These are phyloP conservation scores for Colletotrichum cordylinicola DNA, from an alignment of 2,329 filamentous ascomycete species.

Conservation along the genomic window DNA sequence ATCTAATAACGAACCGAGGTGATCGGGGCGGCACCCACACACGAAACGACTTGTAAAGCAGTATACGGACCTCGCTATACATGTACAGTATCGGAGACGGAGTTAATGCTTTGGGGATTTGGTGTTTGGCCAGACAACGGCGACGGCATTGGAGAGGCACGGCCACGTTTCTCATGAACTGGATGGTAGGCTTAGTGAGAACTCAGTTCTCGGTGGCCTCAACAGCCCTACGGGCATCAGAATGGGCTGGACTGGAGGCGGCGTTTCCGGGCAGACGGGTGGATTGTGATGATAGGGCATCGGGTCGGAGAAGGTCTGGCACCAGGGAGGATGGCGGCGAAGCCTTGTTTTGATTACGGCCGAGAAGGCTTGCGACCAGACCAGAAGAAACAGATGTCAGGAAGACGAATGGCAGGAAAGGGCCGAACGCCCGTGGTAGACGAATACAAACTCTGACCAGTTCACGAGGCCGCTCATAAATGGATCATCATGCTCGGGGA, in stretches of 20 bases:
- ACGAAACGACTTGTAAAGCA: conserved; percentile 17
- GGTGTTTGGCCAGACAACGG: not conserved
- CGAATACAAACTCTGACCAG: conserved; percentile 12
- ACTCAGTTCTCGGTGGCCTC: conserved; percentile 3
- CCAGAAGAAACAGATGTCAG: not conserved
- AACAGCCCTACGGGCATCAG: not conserved
- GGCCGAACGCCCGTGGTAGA: conserved; percentile 3
- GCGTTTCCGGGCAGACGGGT: conserved; percentile 13
- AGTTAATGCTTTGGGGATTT: conserved; percentile 19
- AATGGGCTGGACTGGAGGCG: conserved; percentile 3
- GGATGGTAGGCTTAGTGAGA: not conserved
- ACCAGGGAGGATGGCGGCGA: not conserved
- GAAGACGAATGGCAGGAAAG: not conserved
- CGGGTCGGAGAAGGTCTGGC: not conserved
- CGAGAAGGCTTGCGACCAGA: not conserved
- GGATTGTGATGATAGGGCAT: conserved; percentile 9
- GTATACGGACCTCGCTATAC: conserved; percentile 18
- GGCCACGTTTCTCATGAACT: conserved; percentile 1
- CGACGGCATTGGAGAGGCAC: not conserved
- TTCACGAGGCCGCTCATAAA: not conserved
- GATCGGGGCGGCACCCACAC: not conserved
- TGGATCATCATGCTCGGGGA: not conserved
- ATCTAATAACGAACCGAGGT: conserved; percentile 5
- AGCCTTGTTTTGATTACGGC: not conserved
- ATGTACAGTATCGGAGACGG: conserved; percentile 21